These are phyloP conservation scores for Zygoascus tannicola DNA, from an alignment of 805 yeast genomes.

Conservation along the genomic window DNA sequence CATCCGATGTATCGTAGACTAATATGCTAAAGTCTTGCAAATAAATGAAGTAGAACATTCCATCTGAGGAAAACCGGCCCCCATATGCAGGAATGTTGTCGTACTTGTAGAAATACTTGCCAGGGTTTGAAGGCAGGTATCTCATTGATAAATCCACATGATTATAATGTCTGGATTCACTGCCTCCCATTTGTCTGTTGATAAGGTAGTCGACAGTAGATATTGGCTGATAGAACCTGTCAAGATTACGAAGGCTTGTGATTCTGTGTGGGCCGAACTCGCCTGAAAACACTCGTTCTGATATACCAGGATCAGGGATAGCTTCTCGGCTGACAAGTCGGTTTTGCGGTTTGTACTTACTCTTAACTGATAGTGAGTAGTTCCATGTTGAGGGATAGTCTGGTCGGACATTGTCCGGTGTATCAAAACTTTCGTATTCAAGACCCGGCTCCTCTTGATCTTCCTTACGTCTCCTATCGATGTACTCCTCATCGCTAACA, in stretches of 20 bases:
- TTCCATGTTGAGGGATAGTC: conserved; percentile 1
- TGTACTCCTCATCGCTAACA: conserved; percentile 11
- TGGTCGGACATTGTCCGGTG: too few species aligned
- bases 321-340: conserved; percentile 2
- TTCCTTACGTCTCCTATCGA: conserved; percentile 3
- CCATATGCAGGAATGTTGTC: conserved; percentile 19
- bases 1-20: conserved; percentile 16
- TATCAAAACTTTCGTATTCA: too few species aligned
- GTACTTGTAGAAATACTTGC: conserved; percentile 5
- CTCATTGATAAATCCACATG: conserved; percentile 12
- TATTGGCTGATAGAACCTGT: conserved; percentile 5
- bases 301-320: conserved; percentile 6
- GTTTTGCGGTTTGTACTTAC: background rate
- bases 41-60: conserved; percentile 18
- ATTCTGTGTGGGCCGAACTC: conserved; percentile 7
- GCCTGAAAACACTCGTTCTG: conserved; percentile 3
- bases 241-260: background rate
- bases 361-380: conserved; percentile 1
- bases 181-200: conserved; percentile 10
- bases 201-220: conserved; percentile 7
- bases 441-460: background rate
- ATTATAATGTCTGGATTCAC: background rate
- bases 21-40: conserved; percentile 22
- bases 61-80: conserved; percentile 25
- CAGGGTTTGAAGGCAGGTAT: conserved; percentile 11